Evolutionary conservation across 2,329 filamentous ascomycete species (phyloP).

Genomic region (Neonectria magnoliae): DNA sequence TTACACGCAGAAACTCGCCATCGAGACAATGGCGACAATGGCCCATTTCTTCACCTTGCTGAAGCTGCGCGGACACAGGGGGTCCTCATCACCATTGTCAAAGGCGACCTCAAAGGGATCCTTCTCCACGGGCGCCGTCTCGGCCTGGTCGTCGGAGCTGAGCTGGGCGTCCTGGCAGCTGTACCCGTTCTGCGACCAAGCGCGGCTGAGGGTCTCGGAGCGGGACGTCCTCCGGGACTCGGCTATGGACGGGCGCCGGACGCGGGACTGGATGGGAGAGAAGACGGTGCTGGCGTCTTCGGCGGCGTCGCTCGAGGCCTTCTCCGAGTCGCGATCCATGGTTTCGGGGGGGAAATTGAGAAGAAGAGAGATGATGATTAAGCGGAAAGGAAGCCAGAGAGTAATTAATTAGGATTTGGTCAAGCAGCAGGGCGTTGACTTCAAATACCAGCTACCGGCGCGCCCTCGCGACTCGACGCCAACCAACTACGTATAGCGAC

Average conservation of each 20-base stretch:
- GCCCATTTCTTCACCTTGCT: constrained; percentile 76
- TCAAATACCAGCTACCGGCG: constrained; percentile 15
- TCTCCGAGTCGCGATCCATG: constrained; percentile 42
- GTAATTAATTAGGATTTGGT: neutral
- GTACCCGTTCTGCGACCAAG: constrained; percentile 57
- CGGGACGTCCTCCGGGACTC: constrained; percentile 21
- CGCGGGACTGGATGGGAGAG: constrained; percentile 24
- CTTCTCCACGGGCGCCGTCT: constrained; percentile 40
- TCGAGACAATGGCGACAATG: constrained; percentile 78
- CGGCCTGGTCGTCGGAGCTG: constrained; percentile 22
- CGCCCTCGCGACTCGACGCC: neutral
- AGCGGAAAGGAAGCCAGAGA: neutral
- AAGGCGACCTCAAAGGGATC: constrained; percentile 76
- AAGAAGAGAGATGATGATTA: neutral
- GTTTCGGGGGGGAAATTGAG: neutral
- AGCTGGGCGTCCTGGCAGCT: constrained; percentile 49
- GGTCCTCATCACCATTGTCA: constrained; percentile 77
- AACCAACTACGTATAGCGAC: neutral
- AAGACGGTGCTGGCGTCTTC: constrained; percentile 27
- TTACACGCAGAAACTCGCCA: constrained; percentile 84
- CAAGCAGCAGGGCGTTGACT: neutral
- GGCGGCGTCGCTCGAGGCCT: constrained; percentile 27
- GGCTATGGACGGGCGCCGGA: constrained; percentile 13
- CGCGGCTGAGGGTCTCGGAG: constrained; percentile 34
- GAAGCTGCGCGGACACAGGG: constrained; percentile 78